Evolutionary conservation across 805 yeast species (phyloP), one percentile per base, ranked within the genome.

Genomic region (Yarrowia porcina): DNA sequence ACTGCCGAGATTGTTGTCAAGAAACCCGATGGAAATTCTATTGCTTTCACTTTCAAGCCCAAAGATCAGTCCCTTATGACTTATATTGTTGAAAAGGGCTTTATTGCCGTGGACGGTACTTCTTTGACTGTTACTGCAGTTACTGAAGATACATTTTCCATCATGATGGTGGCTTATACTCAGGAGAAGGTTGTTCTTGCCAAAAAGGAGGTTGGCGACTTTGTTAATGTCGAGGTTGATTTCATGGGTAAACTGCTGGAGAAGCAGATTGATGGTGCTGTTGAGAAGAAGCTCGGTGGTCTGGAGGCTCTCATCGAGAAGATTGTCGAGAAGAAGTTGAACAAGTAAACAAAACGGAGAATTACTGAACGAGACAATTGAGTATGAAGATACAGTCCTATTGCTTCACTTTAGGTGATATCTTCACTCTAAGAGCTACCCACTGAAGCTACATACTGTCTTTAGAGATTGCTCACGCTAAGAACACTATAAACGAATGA

Each of bases 41-140:
- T 90, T 33, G 79, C 86, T 3, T 88, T 85, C 72, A 87, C 89
- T 3, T 92, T 93, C 74, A 74, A 83, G 73, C 79, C 90, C 61
- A 78, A 88, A 64, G 94, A 90, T 65, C 68, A 72, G 18, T 80
- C 83, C 56, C 80, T 83, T 63, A 71, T 77, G 42, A 83, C 83
- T 66, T 94, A 87, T 72, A 87, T 94, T 65, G 98, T 94, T 11
- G 96, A 90, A 71, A 94, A 94, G 76, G 99, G 99, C 4, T 94
- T 93, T 70, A 87, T 94, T 64, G 84, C 94, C 25, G 76, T 94
- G 17, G 99, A 94, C 72, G 99, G 99, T 35, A 88, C 96, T 1
- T 89, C 97, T 21, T 79, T 94, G 67, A 94, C 99, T 0, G 86
- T 94, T 11, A 90, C 93, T 0, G 79, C 78, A 25, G 97, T 92